Percentiles rank a stretch among this genome's conserved stretches.
phyloP scores from a whole-genome alignment of 148 eudicot genomes.

The Nepenthes gracilis region DNA sequence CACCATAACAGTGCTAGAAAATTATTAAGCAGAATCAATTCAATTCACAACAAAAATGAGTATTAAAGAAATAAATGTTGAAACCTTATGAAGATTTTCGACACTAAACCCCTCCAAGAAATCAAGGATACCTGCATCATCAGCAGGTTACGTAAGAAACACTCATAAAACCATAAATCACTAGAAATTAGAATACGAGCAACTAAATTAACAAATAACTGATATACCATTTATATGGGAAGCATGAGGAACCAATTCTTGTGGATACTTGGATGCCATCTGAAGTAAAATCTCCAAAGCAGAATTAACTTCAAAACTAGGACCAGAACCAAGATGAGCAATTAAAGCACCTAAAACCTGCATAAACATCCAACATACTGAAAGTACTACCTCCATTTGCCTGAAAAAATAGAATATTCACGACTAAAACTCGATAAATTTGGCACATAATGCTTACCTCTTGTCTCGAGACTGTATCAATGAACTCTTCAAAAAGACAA shows the following conservation, averaged over 20 bases:
- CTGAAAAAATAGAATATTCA: neutral
- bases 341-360: conserved; percentile 49
- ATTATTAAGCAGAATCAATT: neutral
- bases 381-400: neutral
- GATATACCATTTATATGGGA: conserved; percentile 42
- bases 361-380: neutral
- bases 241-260: conserved; percentile 40
- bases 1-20: conserved; percentile 2
- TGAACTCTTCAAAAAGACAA: conserved; percentile 34
- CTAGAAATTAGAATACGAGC: neutral
- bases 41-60: neutral
- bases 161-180: neutral
- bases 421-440: neutral
- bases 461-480: conserved; percentile 42
- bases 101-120: conserved; percentile 47
- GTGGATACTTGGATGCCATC: conserved; percentile 31
- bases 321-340: conserved; percentile 54
- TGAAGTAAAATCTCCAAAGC: conserved; percentile 41
- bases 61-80: neutral
- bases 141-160: neutral
- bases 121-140: conserved; percentile 43
- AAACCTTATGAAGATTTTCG: conserved; percentile 52
- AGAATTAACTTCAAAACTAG: conserved; percentile 33
- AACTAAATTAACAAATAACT: conserved; percentile 1
- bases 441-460: conserved; percentile 30